Evolutionary conservation across 1,139 yeast species (phyloP).

Genomic region (Barnettozyma hawaiiensis): DNA sequence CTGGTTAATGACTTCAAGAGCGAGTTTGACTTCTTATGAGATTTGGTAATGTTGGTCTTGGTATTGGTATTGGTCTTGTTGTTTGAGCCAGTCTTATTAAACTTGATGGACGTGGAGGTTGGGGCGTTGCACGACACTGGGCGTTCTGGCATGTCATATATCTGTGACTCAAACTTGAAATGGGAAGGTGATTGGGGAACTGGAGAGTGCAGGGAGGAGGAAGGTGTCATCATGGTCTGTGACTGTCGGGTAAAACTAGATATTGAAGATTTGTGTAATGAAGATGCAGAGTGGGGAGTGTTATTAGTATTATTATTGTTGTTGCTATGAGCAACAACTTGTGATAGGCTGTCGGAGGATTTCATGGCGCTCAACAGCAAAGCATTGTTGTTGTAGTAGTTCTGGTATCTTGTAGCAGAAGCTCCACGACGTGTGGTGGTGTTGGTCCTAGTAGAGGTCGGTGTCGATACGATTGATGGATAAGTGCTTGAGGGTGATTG

Average conservation of each 20-base stretch:
- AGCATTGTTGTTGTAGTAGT: constrained; percentile 44
- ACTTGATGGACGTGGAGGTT: not conserved
- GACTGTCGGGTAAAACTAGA: constrained; percentile 15
- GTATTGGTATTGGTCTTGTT: too few species aligned
- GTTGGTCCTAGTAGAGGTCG: constrained; percentile 35
- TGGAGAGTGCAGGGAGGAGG: constrained; percentile 15
- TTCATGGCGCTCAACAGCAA: constrained; percentile 43
- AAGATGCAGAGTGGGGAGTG: constrained; percentile 10
- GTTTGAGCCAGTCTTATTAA: not conserved
- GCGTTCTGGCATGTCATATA: constrained; percentile 29
- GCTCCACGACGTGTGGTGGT: constrained; percentile 30
- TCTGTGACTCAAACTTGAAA: constrained; percentile 30
- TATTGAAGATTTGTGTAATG: constrained; percentile 18
- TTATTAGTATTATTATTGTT: too few species aligned
- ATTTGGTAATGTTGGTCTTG: constrained; percentile 3
- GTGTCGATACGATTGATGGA: constrained; percentile 24
- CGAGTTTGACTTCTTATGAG: constrained; percentile 25
- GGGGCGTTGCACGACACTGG: constrained; percentile 9
- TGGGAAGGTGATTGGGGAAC: constrained; percentile 22
- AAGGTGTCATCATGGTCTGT: constrained; percentile 3
- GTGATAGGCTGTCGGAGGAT: constrained; percentile 37
- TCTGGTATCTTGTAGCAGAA: constrained; percentile 46
- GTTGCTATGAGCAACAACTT: constrained; percentile 11
- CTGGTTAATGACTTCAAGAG: constrained; percentile 16
- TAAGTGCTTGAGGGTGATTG: constrained; percentile 10